Base-by-base conservation (phyloP, 1,284 basidiomycete species). In the Phlebopus sp. region DNA sequence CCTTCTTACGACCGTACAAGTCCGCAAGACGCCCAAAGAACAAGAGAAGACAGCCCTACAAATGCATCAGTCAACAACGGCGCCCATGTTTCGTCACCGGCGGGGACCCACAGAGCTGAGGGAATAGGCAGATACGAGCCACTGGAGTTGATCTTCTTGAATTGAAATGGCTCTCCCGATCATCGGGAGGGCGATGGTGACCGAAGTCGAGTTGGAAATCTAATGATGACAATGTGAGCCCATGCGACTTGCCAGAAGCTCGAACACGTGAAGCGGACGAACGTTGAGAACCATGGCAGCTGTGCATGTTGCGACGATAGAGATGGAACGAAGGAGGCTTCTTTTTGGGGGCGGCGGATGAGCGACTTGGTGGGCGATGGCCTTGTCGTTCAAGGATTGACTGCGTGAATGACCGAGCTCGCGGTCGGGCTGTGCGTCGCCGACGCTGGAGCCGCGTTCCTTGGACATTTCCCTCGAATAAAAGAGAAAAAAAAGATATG, bases 11-110 rank as follows among this genome's bases (percentile, higher is more conserved):
- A 1, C 88, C 88, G 55, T 84, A 78, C 3, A 90, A 68, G 64
- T 91, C 88, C 4, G 86, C 85, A 4, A 90, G 61, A 36, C 87
- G 71, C 0, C 89, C 88, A 32, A 81, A 79, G 1, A 89, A 70
- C 1, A 92, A 67, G 9, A 91, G 71, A 35, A 90, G 74, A 52
- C 89, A 90, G 14, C 86, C 88, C 78, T 84, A 29, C 25, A 17
- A 31, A 11, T 40, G 54, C 46, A 59, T 56, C 29, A 56, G 48
- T 35, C 57, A 14, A 32, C 57, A 14, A 30, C 46, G 15, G n/a
- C 8, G 37, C 29, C 13, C 14, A 9, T 19, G 17, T 37, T 30
- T 38, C 29, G 10, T 42, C 15, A 31, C 30, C 29, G 37, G 42
- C 46, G 46, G 4, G 15, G n/a, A 69, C 74, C 44, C 44, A 76